Base-by-base conservation (phyloP, 495 filamentous ascomycete species). In the Pyrenopolyporus hunteri region DNA sequence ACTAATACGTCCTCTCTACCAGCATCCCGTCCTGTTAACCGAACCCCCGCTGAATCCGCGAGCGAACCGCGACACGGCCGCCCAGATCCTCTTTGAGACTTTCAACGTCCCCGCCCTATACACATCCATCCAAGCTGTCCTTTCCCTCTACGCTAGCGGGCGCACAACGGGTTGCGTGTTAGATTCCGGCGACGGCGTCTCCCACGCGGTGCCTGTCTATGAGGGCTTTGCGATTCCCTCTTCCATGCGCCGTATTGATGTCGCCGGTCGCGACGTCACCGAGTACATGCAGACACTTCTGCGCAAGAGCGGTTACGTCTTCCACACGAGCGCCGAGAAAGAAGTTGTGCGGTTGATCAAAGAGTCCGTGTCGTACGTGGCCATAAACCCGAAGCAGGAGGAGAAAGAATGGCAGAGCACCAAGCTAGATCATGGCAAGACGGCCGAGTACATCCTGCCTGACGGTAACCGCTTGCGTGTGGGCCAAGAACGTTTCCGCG, bases 61-160 rank as follows among this genome's bases (percentile, higher is more conserved):
- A 71, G 85, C 88, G 69, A 98, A 99, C 76, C 90, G 95, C 61
- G 95, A 99, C 71, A 96, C 88, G 43, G 94, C 95, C 44, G 94
- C 94, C 16, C 95, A 99, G 72, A 93, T 98, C 58, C 87, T 99
- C 60, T 99, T 99, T 76, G 94, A 99, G 77, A 97, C 93, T 19
- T 98, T 98, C 82, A 99, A 98, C 69, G 92, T 97, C 1, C 94
- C 94, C 2, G 95, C 94, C 0, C 80, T 99, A 36, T 97, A 97
- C 78, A 94, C 90, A 16, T 97, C 93, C 4, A 97, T 99, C 51
- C 94, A 99, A 79, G 94, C 94, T 2, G 92, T 98, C 13, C 84
- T 99, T 32, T 97, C 95, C 7, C 82, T 99, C 4, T 99, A 98
- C 77, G 92, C 94, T 28, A 96, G 92, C 26, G 94, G 94, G 11